Evolutionary conservation across 164 flowering plant genomes (phyloP), one percentile per base, ranked within the genome.

Genomic region (Annona cherimola): DNA sequence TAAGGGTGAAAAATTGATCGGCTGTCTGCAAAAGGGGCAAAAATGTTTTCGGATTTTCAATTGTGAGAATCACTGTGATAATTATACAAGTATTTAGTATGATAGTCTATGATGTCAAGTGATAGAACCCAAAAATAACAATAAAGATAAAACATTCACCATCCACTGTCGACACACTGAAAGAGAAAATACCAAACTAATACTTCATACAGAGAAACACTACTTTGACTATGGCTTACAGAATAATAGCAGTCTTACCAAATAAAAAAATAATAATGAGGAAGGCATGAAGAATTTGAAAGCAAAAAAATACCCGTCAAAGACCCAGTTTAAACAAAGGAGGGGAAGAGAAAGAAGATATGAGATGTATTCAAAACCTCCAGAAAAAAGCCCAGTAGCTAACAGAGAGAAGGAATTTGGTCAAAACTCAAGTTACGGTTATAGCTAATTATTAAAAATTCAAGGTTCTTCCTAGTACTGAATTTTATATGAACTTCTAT

Each of bases 1-100:
- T 86, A 39, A 91, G 87, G 78, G 86, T 83, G 70, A 89, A 96
- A 77, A 96, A 93, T 55, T 96, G 99, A 79, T 96, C 97, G 70
- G 91, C 88, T 3, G 98, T 96, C 98, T 93, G 94, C 85, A 72
- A 55, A 18, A 6, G 44, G 40, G 26, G 69, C 35, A 26, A 26
- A 44, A 66, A 44, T 2, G 44, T 40, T 4, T 43, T 43, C 3
- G 0, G 19, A 66, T 35, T 7, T 50, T 65, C 5, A 66, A 66
- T 63, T 20, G 2, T 35, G 57, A 9, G 2, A 16, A 50, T 50
- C 9, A 50, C 35, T 26, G 0, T 26, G 35, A 50, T 50, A 16
- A 50, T 50, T 5, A 50, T 50, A 50, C 14, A 5, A 16, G 57
- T 50, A 50, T 16, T 50, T 9, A 16, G 5, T 7, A 50, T 50